A percentile compares a stretch with the other conserved stretches of the same genome.
Evolutionary conservation across 495 filamentous ascomycete genomes (phyloP).

Genomic region (Acidiella bohemica): DNA sequence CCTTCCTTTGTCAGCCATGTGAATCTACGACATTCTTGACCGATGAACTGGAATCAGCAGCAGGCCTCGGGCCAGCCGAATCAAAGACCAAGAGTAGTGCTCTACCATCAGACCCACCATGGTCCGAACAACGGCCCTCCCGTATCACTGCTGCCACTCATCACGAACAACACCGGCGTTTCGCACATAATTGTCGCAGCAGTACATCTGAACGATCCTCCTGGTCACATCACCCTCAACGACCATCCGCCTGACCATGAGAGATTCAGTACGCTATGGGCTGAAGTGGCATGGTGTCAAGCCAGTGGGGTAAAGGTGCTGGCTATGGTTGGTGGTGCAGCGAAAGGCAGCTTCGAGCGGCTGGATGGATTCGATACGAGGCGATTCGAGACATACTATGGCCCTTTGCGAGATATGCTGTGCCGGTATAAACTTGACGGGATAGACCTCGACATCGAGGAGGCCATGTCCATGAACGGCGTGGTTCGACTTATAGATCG

Average conservation of each 20-base stretch:
- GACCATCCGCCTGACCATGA: slow-evolving; percentile 26
- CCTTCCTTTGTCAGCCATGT: no score
- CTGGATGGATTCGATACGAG: slow-evolving; percentile 22
- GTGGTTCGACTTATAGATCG: slow-evolving; percentile 28
- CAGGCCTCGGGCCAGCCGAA: neutral
- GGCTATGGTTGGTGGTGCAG: slow-evolving; percentile 35
- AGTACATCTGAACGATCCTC: slow-evolving; percentile 33
- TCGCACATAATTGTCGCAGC: slow-evolving; percentile 36
- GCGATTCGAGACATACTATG: slow-evolving; percentile 32
- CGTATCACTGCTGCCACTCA: slow-evolving; percentile 33
- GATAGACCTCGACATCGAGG: slow-evolving; percentile 35
- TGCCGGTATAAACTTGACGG: slow-evolving; percentile 27
- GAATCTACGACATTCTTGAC: no score
- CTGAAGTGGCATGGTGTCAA: slow-evolving; percentile 32
- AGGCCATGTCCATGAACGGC: slow-evolving; percentile 24
- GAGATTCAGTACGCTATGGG: slow-evolving; percentile 27
- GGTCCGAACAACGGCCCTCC: slow-evolving; percentile 18
- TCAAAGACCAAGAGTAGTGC: slow-evolving; percentile 26
- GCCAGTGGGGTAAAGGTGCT: slow-evolving; percentile 32
- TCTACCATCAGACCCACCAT: slow-evolving; percentile 36
- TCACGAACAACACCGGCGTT: slow-evolving; percentile 32
- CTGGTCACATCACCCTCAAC: slow-evolving; percentile 34
- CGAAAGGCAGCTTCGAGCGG: slow-evolving; percentile 29
- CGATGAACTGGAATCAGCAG: no score
- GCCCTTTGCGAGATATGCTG: slow-evolving; percentile 27